Percentiles rank a stretch among this genome's conserved stretches.
Evolutionary conservation across 2,329 filamentous ascomycete genomes (phyloP).

Genomic region (Trichoderma sp.): DNA sequence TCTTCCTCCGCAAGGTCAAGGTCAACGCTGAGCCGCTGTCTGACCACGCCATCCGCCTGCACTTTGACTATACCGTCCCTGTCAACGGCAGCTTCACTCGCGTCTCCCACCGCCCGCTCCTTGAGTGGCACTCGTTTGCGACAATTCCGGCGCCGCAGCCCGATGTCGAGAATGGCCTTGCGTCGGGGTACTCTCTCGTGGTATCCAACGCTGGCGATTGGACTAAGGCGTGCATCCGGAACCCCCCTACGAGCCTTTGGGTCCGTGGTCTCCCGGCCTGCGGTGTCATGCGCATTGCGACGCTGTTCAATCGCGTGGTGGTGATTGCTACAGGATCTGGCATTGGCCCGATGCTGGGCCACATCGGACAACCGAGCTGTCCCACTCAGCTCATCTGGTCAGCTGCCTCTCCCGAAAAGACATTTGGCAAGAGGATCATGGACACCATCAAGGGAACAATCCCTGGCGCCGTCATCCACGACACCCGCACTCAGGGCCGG

Average conservation of each 20-base stretch:
- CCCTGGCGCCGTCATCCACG: slow-evolving; percentile 65
- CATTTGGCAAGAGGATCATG: slow-evolving; percentile 62
- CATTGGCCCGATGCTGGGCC: slow-evolving; percentile 68
- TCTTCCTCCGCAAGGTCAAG: slow-evolving; percentile 66
- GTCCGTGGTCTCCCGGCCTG: slow-evolving; percentile 67
- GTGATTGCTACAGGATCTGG: slow-evolving; percentile 73
- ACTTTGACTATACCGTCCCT: slow-evolving; percentile 66
- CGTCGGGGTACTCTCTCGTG: slow-evolving; percentile 64
- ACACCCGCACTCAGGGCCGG: slow-evolving; percentile 62
- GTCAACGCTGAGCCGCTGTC: slow-evolving; percentile 71
- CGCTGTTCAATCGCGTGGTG: slow-evolving; percentile 65
- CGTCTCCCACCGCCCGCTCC: slow-evolving; percentile 63
- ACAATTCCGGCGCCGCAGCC: slow-evolving; percentile 63
- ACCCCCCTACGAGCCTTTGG: slow-evolving; percentile 65
- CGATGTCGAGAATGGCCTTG: slow-evolving; percentile 33
- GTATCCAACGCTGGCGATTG: slow-evolving; percentile 76
- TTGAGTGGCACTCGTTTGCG: slow-evolving; percentile 77
- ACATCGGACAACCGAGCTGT: slow-evolving; percentile 54
- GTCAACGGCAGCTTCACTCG: slow-evolving; percentile 53
- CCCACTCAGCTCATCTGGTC: slow-evolving; percentile 69
- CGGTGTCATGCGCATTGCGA: slow-evolving; percentile 68
- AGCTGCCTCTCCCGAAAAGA: slow-evolving; percentile 61
- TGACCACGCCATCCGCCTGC: slow-evolving; percentile 69
- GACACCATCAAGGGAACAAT: slow-evolving; percentile 60
- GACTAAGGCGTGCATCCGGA: slow-evolving; percentile 65